Evolutionary conservation across 306 rosid genomes (phyloP), one percentile per base, ranked within the genome.

Genomic region (Cucurbita maxima): DNA sequence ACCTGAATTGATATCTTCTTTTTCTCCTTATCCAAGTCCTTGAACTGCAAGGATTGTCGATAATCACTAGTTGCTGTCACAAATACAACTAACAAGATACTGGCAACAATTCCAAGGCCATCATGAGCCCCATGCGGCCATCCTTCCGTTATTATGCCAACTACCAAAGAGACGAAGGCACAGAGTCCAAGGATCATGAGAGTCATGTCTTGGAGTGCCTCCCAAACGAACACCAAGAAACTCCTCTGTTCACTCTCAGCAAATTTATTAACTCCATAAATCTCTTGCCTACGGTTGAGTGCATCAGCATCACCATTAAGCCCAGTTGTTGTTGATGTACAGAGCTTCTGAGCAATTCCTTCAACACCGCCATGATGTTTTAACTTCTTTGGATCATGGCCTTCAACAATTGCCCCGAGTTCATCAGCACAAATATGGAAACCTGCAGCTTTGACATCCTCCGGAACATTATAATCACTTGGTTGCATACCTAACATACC

Each of bases 121-220:
- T 93, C 97, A 73, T 93, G 98, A 43, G 98, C 87, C 12, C 97
- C 98, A 61, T 80, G 80, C 2, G 97, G 98, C 98, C 98, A 93
- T 45, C 96, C 98, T 81, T 90, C 98, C 38, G 82, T 89, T 75
- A 86, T 86, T 77, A 90, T 81, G 73, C 98, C 98, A 74, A 93
- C 97, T 0, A 86, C 53, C 62, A 93, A 80, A 67, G 98, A 93
- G 79, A 93, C 86, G 59, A 93, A 68, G 71, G 98, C 97, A 76
- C 98, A 93, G 47, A 84, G 83, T 71, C 92, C 98, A 45, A 90
- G 97, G 69, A 93, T 88, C 96, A 90, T 90, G 53, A 93, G 96
- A 77, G 98, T 90, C 98, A 89, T 87, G 86, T 90, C 98, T 30
- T 93, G 97, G 75, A 93, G 93, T 66, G 98, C 97, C 87, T 93